A percentile compares a stretch with the other conserved stretches of the same genome.
These are phyloP conservation scores for Saccharum spontaneum DNA, from an alignment of 176 grass and related monocot species.

Conservation along the genomic window DNA sequence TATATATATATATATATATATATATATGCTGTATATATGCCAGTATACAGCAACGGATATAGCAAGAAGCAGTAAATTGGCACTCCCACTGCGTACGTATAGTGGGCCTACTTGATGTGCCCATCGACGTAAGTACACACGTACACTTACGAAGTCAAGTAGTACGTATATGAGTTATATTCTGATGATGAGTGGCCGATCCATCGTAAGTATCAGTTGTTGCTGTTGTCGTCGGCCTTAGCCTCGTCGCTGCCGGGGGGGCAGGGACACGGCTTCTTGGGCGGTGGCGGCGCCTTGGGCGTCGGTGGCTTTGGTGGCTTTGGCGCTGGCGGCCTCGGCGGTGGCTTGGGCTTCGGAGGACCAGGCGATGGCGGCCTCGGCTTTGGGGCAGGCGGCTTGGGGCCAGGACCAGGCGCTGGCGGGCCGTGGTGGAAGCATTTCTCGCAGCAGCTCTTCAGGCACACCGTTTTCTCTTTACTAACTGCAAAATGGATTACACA, in stretches of 20 bases:
- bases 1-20: too few species aligned
- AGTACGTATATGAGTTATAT: neutral
- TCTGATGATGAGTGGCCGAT: neutral
- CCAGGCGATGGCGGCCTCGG: neutral
- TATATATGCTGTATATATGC: too few species aligned
- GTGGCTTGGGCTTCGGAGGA: neutral
- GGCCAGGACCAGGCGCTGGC: neutral
- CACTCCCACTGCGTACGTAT: too few species aligned
- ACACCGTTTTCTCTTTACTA: neutral
- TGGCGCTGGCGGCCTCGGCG: neutral
- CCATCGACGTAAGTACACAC: too few species aligned
- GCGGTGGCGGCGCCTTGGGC: neutral
- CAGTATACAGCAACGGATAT: too few species aligned
- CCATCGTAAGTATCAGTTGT: neutral
- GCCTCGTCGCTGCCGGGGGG: neutral
- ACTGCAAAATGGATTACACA: neutral
- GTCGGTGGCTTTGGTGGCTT: neutral
- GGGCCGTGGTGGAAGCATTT: conserved; percentile 37
- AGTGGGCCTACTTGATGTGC: too few species aligned
- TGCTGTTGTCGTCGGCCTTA: neutral
- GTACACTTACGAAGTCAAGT: too few species aligned
- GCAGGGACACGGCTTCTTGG: conserved; percentile 3
- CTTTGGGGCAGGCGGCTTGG: neutral
- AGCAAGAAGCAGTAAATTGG: too few species aligned
- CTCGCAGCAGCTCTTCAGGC: conserved; percentile 28